These are phyloP conservation scores for Wickerhamomyces bovis DNA, from an alignment of 805 yeast genomes.

Conservation along the genomic window DNA sequence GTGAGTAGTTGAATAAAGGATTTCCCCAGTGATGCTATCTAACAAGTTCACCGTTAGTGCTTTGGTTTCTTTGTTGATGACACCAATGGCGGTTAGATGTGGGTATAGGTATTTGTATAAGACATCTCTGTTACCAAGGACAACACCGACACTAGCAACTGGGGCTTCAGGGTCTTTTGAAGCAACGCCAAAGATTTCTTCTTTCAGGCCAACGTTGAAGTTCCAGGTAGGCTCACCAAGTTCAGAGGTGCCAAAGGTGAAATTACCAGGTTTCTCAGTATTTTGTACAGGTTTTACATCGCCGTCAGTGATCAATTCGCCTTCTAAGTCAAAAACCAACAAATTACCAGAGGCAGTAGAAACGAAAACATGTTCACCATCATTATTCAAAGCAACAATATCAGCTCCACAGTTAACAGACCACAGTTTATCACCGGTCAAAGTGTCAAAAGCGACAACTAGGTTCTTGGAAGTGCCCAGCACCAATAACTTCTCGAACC, in stretches of 20 bases:
- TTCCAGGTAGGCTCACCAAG: conserved; percentile 31
- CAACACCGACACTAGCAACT: conserved; percentile 59
- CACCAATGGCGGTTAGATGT: conserved; percentile 48
- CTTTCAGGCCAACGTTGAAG: conserved; percentile 25
- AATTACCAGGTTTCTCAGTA: conserved; percentile 10
- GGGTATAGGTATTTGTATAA: conserved; percentile 82
- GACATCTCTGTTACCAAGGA: conserved; percentile 64
- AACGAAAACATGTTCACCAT: conserved; percentile 10
- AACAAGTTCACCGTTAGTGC: conserved; percentile 45
- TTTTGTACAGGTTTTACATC: conserved; percentile 17
- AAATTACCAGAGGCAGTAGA: conserved; percentile 21
- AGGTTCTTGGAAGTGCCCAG: conserved; percentile 35
- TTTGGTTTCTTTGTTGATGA: conserved; percentile 27
- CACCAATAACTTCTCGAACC: conserved; percentile 38
- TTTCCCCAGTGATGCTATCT: conserved; percentile 66
- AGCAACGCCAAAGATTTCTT: conserved; percentile 35
- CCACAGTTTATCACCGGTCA: conserved; percentile 38
- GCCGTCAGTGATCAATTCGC: conserved; percentile 12
- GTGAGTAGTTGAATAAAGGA: conserved; percentile 40
- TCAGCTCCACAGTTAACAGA: conserved; percentile 16
- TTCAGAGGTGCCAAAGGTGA: conserved; percentile 8
- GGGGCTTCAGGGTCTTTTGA: conserved; percentile 33
- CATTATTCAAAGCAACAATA: conserved; percentile 18
- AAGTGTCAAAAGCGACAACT: conserved; percentile 38
- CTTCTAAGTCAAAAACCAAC: conserved; percentile 15